Evolutionary conservation across 2,329 filamentous ascomycete species (phyloP), one percentile per base, ranked within the genome.

Genomic region (Cadophora malorum): DNA sequence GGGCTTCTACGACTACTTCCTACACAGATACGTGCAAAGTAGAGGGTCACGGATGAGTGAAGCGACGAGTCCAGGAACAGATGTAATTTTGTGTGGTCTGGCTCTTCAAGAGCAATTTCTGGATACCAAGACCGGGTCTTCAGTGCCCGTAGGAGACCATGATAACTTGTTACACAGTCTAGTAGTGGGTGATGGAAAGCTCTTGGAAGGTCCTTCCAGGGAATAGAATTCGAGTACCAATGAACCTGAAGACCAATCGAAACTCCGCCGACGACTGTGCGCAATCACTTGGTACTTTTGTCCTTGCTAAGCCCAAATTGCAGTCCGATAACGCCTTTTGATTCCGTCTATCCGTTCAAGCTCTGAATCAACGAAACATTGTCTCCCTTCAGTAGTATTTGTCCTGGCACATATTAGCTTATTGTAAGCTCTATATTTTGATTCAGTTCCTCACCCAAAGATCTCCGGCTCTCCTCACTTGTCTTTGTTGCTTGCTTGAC

Each of bases 1-100:
- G 79, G 96, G 96, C 38, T 99, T 97, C 81, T 99, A 99, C 83
- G 96, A 99, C 82, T 91, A 90, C 79, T 99, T 97, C 79, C 81
- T 99, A 77, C 88, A 90, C 76, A 88, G 90, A 73, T 97, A 94
- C 75, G 78, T 81, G 63, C 77, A 85, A 78, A 85, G 79, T 79
- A 75, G 63, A 38, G 71, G 41, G 49, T 71, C 78, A 79, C 71
- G 67, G 23, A 52, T 35, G 41, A 75, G 72, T 71, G 66, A 75
- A 72, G 71, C 78, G 85, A 81, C 86, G 86, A 73, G 84, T 85
- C 81, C 84, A 89, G 74, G 85, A 87, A 90, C 80, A 81, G 83
- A 76, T 75, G 78, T 86, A 76, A 80, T 84, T 71, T 80, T 90
- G 72, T 88, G 93, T 80, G 96, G 93, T 69, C 85, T 98, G 77